Evolutionary conservation across 2,329 filamentous ascomycete genomes (phyloP), one percentile per base, ranked within the genome.

Genomic region (Neospermospora avenae): DNA sequence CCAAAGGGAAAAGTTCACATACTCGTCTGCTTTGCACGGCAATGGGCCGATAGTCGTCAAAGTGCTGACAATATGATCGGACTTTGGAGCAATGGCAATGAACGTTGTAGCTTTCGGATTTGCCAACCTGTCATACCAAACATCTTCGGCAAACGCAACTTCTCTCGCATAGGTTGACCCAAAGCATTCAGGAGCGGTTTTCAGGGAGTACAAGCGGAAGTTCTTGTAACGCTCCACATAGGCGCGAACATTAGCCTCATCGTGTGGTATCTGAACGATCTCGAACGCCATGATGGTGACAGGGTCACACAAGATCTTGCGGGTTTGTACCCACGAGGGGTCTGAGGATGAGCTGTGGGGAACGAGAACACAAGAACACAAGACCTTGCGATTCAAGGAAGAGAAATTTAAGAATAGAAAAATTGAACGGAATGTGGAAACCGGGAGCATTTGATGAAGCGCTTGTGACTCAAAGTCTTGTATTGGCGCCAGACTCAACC

Each of bases 151-250:
- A 57, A 77, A 76, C 10, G 59, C 71, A 25, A 67, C 46, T 61
- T 77, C 76, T 56, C 73, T 68, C 28, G 66, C 70, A 58, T 75
- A 73, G 3, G 69, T 77, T 20, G 76, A 77, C 3, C 72, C 72
- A 61, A 77, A 77, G 20, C 73, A 71, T 71, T 69, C 62, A 4
- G 70, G 70, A n/a, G 64, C 61, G 1, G 62, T 60, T 49, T 67
- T 63, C 16, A 70, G 60, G 1, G 67, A 59, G 11, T 68, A 48
- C 13, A 70, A 67, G 55, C 69, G 68, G 52, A 69, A 69, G 2
- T 58, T 62, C 25, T 71, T 71, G 60, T 66, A 67, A 16, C 55
- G 62, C 48, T 65, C 63, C 45, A 68, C 45, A 54, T 62, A 63
- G 34, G 41, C 45, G 37, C 57, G 59, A 28, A 68, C 54, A 58